These are phyloP conservation scores for Phytophthora kernoviae DNA, from an alignment of 352 stramenopile genomes.

Conservation along the genomic window DNA sequence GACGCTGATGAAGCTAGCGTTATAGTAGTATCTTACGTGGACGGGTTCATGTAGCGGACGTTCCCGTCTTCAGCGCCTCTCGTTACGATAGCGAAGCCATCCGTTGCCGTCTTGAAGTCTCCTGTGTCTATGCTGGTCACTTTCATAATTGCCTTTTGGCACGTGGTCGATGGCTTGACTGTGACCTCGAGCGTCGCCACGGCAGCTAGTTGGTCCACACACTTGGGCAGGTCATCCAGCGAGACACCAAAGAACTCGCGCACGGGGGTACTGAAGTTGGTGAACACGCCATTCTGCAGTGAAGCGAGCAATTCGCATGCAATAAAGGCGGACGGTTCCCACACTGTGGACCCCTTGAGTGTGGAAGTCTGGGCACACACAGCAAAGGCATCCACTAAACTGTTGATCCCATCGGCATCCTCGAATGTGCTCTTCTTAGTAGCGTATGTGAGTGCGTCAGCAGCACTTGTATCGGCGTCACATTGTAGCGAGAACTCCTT, in stretches of 20 bases:
- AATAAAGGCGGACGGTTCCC: constrained; percentile 58
- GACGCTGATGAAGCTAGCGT: no score
- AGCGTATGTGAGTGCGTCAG: constrained; percentile 44
- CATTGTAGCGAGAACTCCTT: constrained; percentile 61
- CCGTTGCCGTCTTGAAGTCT: constrained; percentile 50
- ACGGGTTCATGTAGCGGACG: constrained; percentile 58
- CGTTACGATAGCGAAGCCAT: constrained; percentile 69
- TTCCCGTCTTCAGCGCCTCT: constrained; percentile 50
- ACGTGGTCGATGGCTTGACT: constrained; percentile 42
- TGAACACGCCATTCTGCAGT: constrained; percentile 76
- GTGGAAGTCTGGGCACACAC: constrained; percentile 49
- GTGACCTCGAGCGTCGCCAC: constrained; percentile 49
- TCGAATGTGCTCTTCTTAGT: constrained; percentile 43
- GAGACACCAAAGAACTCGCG: constrained; percentile 54
- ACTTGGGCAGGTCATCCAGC: constrained; percentile 54
- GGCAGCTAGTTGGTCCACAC: constrained; percentile 50
- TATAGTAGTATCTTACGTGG: neutral
- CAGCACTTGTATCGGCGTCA: constrained; percentile 29
- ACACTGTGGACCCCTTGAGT: constrained; percentile 42
- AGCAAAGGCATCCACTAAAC: constrained; percentile 56
- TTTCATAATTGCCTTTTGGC: constrained; percentile 47
- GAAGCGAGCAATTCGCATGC: constrained; percentile 70
- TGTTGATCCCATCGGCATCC: constrained; percentile 49
- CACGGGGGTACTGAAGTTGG: constrained; percentile 71
- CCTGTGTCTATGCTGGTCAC: constrained; percentile 63